phyloP scores from a whole-genome alignment of 2,329 filamentous ascomycete genomes.

The Corynespora cassiicola region DNA sequence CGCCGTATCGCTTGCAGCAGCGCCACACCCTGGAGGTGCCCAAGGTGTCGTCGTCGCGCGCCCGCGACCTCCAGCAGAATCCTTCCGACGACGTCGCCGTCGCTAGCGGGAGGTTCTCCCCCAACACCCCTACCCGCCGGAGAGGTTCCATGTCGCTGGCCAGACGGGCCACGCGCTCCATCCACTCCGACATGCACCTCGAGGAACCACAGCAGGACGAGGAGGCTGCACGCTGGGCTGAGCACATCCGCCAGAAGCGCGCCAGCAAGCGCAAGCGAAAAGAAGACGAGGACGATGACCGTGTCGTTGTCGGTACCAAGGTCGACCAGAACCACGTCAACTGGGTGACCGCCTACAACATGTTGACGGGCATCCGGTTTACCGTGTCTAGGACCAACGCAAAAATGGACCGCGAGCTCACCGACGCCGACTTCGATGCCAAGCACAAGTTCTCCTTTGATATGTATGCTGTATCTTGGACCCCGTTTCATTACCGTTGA shows the following conservation, averaged over 20 bases:
- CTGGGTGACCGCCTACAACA: conserved; percentile 98
- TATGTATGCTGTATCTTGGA: conserved; percentile 67
- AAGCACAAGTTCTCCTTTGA: conserved; percentile 99
- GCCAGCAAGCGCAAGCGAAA: conserved; percentile 83
- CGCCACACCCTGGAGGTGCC: conserved; percentile 90
- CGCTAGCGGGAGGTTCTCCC: conserved; percentile 83
- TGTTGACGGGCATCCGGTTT: conserved; percentile 98
- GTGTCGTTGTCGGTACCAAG: conserved; percentile 92
- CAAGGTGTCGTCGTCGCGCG: conserved; percentile 66
- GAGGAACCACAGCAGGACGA: conserved; percentile 89
- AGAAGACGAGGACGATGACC: conserved; percentile 89
- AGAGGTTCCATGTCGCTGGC: conserved; percentile 84
- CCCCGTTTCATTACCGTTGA: too few relatives aligned
- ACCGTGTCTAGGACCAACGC: conserved; percentile 96
- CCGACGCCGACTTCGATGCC: conserved; percentile 88
- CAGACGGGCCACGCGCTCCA: conserved; percentile 80
- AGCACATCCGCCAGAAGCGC: conserved; percentile 89
- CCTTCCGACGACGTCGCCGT: conserved; percentile 66
- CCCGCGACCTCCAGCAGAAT: conserved; percentile 66
- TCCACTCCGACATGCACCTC: conserved; percentile 81
- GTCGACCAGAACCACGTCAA: conserved; percentile 97
- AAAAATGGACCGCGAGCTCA: conserved; percentile 90
- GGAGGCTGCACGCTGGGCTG: conserved; percentile 89
- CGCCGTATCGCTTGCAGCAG: conserved; percentile 71
- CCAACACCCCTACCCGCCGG: conserved; percentile 67